Conservation (phyloP, 2,329 filamentous ascomycete species). For the Apiospora phragmitis region DNA sequence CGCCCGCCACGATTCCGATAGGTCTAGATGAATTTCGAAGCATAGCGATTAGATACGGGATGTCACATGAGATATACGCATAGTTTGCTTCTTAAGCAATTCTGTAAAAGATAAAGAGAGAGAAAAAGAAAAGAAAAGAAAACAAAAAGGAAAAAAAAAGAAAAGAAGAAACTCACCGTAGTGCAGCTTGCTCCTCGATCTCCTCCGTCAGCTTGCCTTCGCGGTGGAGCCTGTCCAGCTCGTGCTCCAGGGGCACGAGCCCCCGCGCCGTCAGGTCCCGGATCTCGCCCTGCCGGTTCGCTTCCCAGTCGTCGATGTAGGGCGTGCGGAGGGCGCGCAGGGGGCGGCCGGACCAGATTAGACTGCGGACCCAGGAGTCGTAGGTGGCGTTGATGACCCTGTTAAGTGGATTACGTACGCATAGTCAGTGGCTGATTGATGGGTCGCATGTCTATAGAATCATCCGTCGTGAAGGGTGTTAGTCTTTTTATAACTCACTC, state of each 20-base stretch:
- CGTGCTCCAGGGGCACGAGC: conserved; percentile 77
- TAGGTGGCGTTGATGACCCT: conserved; percentile 16
- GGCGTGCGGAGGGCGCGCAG: conserved; percentile 87
- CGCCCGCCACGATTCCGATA: conserved; percentile 13
- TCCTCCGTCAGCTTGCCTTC: conserved; percentile 15
- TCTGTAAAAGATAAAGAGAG: too few relatives aligned
- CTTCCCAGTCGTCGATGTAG: conserved; percentile 93
- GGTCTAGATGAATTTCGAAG: neutral
- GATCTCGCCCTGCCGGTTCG: conserved; percentile 83
- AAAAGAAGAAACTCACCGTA: conserved; percentile 14
- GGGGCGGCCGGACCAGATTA: conserved; percentile 94
- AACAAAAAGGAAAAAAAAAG: too few relatives aligned
- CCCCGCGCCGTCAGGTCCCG: conserved; percentile 87
- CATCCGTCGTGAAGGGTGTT: too few relatives aligned
- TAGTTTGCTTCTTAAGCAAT: neutral
- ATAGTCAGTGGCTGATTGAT: neutral
- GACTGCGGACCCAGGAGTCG: conserved; percentile 57
- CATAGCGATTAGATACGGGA: neutral
- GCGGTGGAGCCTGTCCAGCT: conserved; percentile 15
- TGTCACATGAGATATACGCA: neutral
- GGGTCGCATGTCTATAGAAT: too few relatives aligned
- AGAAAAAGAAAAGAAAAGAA: too few relatives aligned
- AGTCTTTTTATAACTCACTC: neutral
- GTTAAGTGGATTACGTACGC: neutral
- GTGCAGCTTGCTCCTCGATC: conserved; percentile 15